phyloP scores from a whole-genome alignment of 768 basidiomycete genomes.

The Multifurca ochricompacta region DNA sequence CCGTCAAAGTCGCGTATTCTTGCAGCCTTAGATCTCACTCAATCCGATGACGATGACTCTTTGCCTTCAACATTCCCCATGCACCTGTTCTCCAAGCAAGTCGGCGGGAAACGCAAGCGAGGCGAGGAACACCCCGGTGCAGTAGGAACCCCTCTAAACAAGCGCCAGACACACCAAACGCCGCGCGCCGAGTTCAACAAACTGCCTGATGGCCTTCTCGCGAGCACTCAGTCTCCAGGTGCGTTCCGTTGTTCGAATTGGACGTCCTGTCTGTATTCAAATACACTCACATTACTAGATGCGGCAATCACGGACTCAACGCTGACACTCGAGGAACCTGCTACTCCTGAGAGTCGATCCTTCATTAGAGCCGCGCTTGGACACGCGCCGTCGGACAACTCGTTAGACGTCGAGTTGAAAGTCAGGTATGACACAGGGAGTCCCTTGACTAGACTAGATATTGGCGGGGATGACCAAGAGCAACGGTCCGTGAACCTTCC shows the following conservation, averaged over 20 bases:
- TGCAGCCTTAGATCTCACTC: conserved; percentile 18
- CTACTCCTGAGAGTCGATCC: conserved; percentile 1
- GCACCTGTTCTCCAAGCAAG: background rate
- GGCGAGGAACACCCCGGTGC: background rate
- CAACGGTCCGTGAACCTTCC: conserved; percentile 31
- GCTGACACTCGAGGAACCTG: conserved; percentile 10
- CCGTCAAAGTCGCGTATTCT: conserved; percentile 18
- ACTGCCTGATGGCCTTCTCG: conserved; percentile 16
- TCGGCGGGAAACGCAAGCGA: conserved; percentile 14
- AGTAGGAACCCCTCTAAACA: conserved; percentile 5
- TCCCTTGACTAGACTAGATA: conserved; percentile 42
- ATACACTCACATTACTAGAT: background rate
- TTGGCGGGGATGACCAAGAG: conserved; percentile 52
- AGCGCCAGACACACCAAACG: conserved; percentile 1
- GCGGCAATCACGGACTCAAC: conserved; percentile 1
- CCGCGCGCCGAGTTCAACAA: background rate
- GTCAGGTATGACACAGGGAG: conserved; percentile 45
- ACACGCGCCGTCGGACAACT: background rate
- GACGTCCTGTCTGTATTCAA: background rate
- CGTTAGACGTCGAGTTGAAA: conserved; percentile 27
- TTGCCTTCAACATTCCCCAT: background rate
- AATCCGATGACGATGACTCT: background rate
- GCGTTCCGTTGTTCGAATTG: background rate
- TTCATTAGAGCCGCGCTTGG: background rate
- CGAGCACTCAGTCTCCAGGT: conserved; percentile 13